These are phyloP conservation scores for Cryphonectria nitschkei DNA, from an alignment of 2,329 filamentous ascomycete species.

Conservation along the genomic window DNA sequence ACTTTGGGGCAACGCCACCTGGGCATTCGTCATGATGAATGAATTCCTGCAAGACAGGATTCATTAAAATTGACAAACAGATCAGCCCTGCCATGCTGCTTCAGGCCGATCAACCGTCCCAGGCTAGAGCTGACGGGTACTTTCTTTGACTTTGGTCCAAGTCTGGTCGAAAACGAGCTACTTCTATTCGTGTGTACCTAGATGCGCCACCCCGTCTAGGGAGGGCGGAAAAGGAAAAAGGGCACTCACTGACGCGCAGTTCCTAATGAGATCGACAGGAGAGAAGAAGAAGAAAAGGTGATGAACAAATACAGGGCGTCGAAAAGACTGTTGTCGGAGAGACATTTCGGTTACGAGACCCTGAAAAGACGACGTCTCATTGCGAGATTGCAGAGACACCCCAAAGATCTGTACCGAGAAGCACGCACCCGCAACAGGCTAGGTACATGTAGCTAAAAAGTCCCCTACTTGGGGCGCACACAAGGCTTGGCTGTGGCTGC, in stretches of 20 bases:
- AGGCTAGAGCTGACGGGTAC: background rate
- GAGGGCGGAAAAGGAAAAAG: background rate
- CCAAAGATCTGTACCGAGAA: background rate
- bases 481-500: background rate
- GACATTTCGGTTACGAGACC: conserved; percentile 1
- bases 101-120: background rate
- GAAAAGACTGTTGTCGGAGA: background rate
- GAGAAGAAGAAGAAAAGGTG: background rate
- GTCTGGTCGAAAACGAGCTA: background rate
- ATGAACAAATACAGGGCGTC: background rate
- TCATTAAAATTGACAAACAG: background rate
- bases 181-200: background rate
- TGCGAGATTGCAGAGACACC: background rate
- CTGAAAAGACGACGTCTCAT: background rate
- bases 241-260: background rate
- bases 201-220: background rate
- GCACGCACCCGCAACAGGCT: background rate
- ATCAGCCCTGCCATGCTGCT: background rate
- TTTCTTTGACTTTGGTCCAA: background rate
- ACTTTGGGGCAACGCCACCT: conserved; percentile 2
- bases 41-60: background rate
- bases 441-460: background rate
- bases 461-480: background rate
- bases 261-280: background rate
- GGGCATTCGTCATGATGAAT: background rate